These are phyloP conservation scores for Stagonosporopsis rhizophila DNA, from an alignment of 2,329 filamentous ascomycete species.

Conservation along the genomic window DNA sequence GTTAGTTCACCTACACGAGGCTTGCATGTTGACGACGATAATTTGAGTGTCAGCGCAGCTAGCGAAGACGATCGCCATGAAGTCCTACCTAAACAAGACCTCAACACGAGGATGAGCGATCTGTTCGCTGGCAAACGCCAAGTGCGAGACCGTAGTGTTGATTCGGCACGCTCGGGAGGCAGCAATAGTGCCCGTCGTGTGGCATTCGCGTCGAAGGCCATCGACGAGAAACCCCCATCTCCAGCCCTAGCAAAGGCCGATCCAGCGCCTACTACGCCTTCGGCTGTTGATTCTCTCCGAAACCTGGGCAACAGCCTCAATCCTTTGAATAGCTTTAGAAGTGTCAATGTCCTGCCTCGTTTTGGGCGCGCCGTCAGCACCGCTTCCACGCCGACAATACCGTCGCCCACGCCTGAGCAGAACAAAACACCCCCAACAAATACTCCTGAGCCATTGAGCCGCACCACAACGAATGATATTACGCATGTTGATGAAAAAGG, in stretches of 20 bases:
- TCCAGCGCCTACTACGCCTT: constrained; percentile 51
- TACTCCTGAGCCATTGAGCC: constrained; percentile 26
- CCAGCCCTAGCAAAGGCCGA: constrained; percentile 36
- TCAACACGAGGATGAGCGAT: constrained; percentile 69
- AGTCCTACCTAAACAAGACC: constrained; percentile 38
- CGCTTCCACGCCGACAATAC: constrained; percentile 49
- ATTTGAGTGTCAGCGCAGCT: constrained; percentile 56
- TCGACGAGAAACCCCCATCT: constrained; percentile 34
- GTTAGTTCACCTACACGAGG: constrained; percentile 72
- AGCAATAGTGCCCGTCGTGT: constrained; percentile 68
- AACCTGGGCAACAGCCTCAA: constrained; percentile 83
- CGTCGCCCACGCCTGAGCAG: constrained; percentile 49
- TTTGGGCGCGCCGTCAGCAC: constrained; percentile 68
- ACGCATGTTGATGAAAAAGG: constrained; percentile 41
- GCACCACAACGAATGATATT: constrained; percentile 31
- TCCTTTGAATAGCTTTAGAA: constrained; percentile 78
- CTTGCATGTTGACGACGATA: constrained; percentile 58
- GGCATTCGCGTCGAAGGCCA: constrained; percentile 50
- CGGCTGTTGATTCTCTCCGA: constrained; percentile 80
- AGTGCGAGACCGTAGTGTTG: constrained; percentile 75
- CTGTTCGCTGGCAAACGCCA: constrained; percentile 72
- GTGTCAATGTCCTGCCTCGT: constrained; percentile 75
- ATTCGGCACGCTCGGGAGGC: constrained; percentile 71
- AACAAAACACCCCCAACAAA: constrained; percentile 36
- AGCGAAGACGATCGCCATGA: constrained; percentile 54